These are phyloP conservation scores for Cylindrotheca fusiformis DNA, from an alignment of 108 stramenopile species.

Conservation along the genomic window DNA sequence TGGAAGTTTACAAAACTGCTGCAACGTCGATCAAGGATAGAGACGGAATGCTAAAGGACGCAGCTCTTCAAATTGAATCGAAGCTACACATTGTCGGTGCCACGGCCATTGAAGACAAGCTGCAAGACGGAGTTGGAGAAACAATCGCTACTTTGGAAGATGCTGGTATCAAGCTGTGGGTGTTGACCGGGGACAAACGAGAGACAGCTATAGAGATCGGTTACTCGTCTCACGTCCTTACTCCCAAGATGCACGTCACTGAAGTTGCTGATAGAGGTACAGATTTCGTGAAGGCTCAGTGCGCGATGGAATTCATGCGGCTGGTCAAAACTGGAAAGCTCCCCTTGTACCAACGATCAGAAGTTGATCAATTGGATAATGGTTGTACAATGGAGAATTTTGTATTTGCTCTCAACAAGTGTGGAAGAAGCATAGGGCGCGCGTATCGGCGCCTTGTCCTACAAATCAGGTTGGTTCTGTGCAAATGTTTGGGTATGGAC, in stretches of 20 bases:
- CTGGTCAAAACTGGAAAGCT: constrained; percentile 82
- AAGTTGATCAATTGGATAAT: constrained; percentile 39
- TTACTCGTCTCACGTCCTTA: constrained; percentile 88
- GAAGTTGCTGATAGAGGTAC: constrained; percentile 76
- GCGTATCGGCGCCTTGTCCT: constrained; percentile 2
- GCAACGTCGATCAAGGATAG: constrained; percentile 78
- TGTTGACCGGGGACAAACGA: constrained; percentile 97
- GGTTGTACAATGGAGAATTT: not conserved
- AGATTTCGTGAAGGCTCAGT: constrained; percentile 53
- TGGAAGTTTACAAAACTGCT: constrained; percentile 64
- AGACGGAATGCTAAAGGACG: constrained; percentile 64
- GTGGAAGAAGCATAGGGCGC: constrained; percentile 9
- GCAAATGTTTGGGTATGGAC: constrained; percentile 6
- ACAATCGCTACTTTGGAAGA: constrained; percentile 89
- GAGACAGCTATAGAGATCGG: constrained; percentile 99
- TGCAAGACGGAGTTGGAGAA: constrained; percentile 94
- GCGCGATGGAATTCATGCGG: constrained; percentile 84
- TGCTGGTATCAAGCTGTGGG: constrained; percentile 96
- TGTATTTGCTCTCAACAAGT: constrained; percentile 27
- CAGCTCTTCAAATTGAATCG: constrained; percentile 79
- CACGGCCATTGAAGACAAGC: constrained; percentile 96
- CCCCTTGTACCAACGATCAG: constrained; percentile 60
- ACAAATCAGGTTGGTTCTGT: constrained; percentile 5
- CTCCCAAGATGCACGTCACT: constrained; percentile 89
- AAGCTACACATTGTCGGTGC: constrained; percentile 90